Base-by-base conservation (phyloP, 1,139 yeast genomes). In the Blastobotrys capitulatus region DNA sequence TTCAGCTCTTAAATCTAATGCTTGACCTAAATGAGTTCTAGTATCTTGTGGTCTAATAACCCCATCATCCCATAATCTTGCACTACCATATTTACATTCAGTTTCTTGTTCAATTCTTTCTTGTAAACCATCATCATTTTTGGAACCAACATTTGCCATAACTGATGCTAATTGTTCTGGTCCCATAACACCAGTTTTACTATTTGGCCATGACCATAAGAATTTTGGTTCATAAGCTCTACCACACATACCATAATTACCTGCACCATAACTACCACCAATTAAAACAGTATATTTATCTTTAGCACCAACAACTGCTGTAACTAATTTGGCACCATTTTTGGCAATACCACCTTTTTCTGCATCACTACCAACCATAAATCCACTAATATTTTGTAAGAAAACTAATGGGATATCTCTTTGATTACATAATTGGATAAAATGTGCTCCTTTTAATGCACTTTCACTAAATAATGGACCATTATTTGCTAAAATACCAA, bases 211-310 rank as follows among this genome's bases (percentile, higher is more conserved):
- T 8, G 67, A 49, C 64, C 66, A 64, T 45, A 66, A 56, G 57
- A 66, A 66, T 32, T 65, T 58, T 3, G 70, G 70, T 48, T 62
- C 64, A 50, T 66, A 66, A 22, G 69, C 68, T 26, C 70, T 52
- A 22, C 70, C 70, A 40, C 70, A 66, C 70, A 66, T 66, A 18
- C 69, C 70, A 54, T 66, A 66, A 54, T 66, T 66, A 7, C 70
- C 69, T 1, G 69, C 69, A 9, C 69, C 70, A 50, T 66, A 66
- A 9, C 67, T 61, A 31, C 67, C 68, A 12, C 70, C 70, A 45
- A 66, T 64, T 35, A 66, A 54, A 22, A 66, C 66, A 2, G 69
- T 65, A 50, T 60, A 65, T 51, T 64, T 61, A 46, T 65, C 68
- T 7, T 62, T 62, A 19, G 68, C 57, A 7, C 67, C 67, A n/a